A percentile compares a stretch with the other conserved stretches of the same genome.
phyloP scores from a whole-genome alignment of 306 rosid species.

The Quercus agrifolia region DNA sequence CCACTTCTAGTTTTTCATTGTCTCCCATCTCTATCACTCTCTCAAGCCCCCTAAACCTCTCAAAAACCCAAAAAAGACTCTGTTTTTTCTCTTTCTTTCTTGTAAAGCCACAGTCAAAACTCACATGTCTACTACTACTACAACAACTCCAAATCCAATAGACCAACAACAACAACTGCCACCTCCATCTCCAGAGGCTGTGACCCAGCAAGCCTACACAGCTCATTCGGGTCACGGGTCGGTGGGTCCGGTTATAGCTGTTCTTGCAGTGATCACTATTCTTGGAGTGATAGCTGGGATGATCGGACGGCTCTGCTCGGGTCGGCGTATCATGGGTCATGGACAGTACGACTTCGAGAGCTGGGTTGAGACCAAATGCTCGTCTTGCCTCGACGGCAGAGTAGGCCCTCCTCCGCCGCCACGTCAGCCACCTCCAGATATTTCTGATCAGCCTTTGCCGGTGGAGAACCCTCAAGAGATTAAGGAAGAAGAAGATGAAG shows the following conservation, averaged over 20 bases:
- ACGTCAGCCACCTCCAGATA: background rate
- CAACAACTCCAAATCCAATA: constrained; percentile 5
- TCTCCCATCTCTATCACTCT: background rate
- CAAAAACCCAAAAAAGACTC: background rate
- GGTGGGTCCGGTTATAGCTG: constrained; percentile 75
- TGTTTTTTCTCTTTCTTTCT: too few relatives aligned
- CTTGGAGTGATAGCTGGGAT: constrained; percentile 73
- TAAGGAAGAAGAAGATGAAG: constrained; percentile 34
- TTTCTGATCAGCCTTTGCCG: background rate
- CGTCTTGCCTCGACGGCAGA: constrained; percentile 72
- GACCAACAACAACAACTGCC: constrained; percentile 1
- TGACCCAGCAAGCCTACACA: constrained; percentile 49
- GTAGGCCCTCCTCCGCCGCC: constrained; percentile 45
- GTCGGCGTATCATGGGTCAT: constrained; percentile 71
- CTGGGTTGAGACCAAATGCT: constrained; percentile 81
- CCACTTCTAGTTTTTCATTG: background rate
- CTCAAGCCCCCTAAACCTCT: constrained; percentile 4
- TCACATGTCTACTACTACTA: constrained; percentile 41
- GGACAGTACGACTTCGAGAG: constrained; percentile 61
- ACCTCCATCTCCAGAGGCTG: constrained; percentile 40
- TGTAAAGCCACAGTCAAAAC: background rate
- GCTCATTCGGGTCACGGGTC: constrained; percentile 60
- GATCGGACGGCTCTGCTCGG: constrained; percentile 85
- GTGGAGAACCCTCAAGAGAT: constrained; percentile 37
- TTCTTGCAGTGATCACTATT: constrained; percentile 63